Evolutionary conservation across 345 rosid genomes (phyloP).

Genomic region (Physaria fendleri): DNA sequence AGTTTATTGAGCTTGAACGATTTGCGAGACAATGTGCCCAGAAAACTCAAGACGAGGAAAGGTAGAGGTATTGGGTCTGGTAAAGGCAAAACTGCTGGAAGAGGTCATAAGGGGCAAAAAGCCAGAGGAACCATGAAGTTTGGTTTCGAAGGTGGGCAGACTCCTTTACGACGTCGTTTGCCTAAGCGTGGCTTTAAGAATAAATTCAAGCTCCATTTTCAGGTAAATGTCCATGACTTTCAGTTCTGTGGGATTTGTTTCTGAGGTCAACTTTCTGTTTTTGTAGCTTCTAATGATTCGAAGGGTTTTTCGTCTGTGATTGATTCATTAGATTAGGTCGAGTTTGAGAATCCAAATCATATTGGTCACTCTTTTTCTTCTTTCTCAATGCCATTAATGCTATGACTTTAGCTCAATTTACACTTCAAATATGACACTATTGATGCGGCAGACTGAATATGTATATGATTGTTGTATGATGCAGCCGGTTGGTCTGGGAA

Average conservation of each 20-base stretch:
- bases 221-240: slow-evolving; percentile 34
- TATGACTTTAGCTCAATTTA: neutral
- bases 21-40: slow-evolving; percentile 73
- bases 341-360: neutral
- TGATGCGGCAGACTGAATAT: slow-evolving; percentile 7
- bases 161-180: slow-evolving; percentile 81
- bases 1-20: slow-evolving; percentile 83
- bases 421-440: neutral
- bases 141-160: slow-evolving; percentile 98
- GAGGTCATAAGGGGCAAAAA: slow-evolving; percentile 96
- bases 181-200: slow-evolving; percentile 95
- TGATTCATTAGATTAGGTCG: neutral
- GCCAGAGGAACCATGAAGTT: slow-evolving; percentile 80
- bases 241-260: neutral
- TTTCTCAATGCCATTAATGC: neutral
- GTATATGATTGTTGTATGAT: slow-evolving; percentile 4
- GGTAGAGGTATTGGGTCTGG: slow-evolving; percentile 99
- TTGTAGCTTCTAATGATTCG: neutral
- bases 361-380: neutral
- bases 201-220: slow-evolving; percentile 81
- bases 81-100: slow-evolving; percentile 91
- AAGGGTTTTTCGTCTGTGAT: neutral
- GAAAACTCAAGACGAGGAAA: slow-evolving; percentile 90
- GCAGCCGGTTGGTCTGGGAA: slow-evolving; percentile 94
- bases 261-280: neutral